Base-by-base conservation (phyloP, 805 yeast genomes). In the Groenewaldozyma salmanticensis region DNA sequence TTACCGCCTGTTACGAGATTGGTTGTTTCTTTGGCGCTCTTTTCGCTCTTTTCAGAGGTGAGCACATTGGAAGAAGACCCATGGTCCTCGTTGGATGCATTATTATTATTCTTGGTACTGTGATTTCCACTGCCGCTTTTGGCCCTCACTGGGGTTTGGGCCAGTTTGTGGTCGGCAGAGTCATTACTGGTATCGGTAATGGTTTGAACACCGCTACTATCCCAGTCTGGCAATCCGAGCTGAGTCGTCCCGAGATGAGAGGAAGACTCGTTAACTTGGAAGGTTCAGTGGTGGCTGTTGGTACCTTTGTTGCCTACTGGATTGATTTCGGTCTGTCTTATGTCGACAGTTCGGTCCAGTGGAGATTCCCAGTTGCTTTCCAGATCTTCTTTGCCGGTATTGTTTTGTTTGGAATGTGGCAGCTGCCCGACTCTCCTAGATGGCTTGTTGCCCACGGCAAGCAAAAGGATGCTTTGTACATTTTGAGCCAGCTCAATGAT, bases 341-440 rank as follows among this genome's bases (percentile, higher is more conserved):
- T 54, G 75, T 75, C 22, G 40, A 55, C 42, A 35, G 43, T 20
- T 47, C 54, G 3, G 65, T 70, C 18, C 70, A 80, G 27, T 83
- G 90, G 88, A 74, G 94, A 66, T 71, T 83, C 60, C 92, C 94
- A 13, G 73, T 83, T 46, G 81, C 85, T 2, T 64, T 81, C 55
- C 94, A 83, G 65, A 61, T 72, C 31, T 45, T 72, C 32, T 74
- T 75, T 42, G 77, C 77, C 11, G 18, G 38, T 13, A n/a, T 42
- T 9, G 78, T 80, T 53, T 42, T 84, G 39, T 61, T 81, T 34
- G 58, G 79, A 38, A 65, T 83, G 76, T 79, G 45, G 39, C 61
- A 37, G 16, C 62, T 88, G 20, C 96, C 97, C 1, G 96, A 88
- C 60, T 77, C 90, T 35, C 96, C 96, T 0, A 69, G 96, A 47